Evolutionary conservation across 2,329 filamentous ascomycete species (phyloP).

Genomic region (Beauveria sp.): DNA sequence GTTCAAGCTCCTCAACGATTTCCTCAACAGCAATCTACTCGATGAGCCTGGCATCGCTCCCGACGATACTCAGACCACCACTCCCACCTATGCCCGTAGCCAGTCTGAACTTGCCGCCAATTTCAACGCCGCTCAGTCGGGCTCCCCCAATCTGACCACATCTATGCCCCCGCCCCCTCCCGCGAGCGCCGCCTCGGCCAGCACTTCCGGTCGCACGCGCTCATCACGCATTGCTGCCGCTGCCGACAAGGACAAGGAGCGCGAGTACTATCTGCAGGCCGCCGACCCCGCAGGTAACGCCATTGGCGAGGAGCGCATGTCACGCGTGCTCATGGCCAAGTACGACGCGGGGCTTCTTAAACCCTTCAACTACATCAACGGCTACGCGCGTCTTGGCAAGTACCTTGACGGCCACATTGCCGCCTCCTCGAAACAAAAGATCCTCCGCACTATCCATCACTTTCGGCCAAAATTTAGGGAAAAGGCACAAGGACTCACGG

Average conservation of each 20-base stretch:
- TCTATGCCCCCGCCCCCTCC: conserved; percentile 43
- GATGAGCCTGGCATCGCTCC: conserved; percentile 71
- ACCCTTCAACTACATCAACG: conserved; percentile 97
- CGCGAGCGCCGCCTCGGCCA: not conserved
- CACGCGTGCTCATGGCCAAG: conserved; percentile 87
- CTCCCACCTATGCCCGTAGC: not conserved
- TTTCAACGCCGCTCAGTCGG: not conserved
- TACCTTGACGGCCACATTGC: conserved; percentile 91
- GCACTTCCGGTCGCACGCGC: conserved; percentile 45
- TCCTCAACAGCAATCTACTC: conserved; percentile 82
- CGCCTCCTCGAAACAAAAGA: conserved; percentile 77
- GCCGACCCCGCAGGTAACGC: conserved; percentile 84
- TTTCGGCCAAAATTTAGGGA: conserved; percentile 95
- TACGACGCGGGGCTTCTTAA: conserved; percentile 91
- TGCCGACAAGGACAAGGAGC: conserved; percentile 65
- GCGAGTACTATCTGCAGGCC: conserved; percentile 95
- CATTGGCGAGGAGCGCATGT: conserved; percentile 89
- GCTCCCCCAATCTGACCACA: conserved; percentile 14
- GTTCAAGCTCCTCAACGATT: conserved; percentile 94
- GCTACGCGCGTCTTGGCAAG: conserved; percentile 79
- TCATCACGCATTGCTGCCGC: conserved; percentile 54
- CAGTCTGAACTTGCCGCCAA: conserved; percentile 25
- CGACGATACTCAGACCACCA: conserved; percentile 41
- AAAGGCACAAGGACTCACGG: conserved; percentile 84
- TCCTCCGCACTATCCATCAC: conserved; percentile 80